A percentile compares a stretch with the other conserved stretches of the same genome.
These are phyloP conservation scores for Diutina sp. DNA, from an alignment of 1,139 yeast genomes.

Conservation along the genomic window DNA sequence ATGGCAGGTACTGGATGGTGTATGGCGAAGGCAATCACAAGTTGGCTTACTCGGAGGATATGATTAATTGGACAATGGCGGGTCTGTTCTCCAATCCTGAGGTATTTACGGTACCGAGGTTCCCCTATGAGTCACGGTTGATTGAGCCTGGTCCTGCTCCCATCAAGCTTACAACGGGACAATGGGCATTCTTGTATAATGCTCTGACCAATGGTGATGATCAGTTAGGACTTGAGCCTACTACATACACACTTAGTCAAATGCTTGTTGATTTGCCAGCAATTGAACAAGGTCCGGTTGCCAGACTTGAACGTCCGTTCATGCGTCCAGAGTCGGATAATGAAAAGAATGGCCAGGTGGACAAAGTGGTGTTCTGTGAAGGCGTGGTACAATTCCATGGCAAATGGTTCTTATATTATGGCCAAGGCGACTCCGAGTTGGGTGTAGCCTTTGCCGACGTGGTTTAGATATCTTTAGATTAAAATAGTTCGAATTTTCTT, in stretches of 20 bases:
- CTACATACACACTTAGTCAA: slow-evolving; percentile 25
- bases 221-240: slow-evolving; percentile 12
- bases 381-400: slow-evolving; percentile 32
- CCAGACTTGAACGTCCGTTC: slow-evolving; percentile 25
- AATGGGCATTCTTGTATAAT: slow-evolving; percentile 28
- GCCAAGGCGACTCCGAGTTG: slow-evolving; percentile 32
- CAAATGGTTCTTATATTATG: slow-evolving; percentile 30
- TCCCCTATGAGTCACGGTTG: slow-evolving; percentile 22
- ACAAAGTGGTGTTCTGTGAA: slow-evolving; percentile 32
- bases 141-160: slow-evolving; percentile 36
- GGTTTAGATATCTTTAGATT: background rate
- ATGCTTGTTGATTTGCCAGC: slow-evolving; percentile 32
- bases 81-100: slow-evolving; percentile 11
- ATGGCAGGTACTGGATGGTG: slow-evolving; percentile 29
- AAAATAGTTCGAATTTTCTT: too few species aligned
- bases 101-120: slow-evolving; percentile 18
- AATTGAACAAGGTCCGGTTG: slow-evolving; percentile 22
- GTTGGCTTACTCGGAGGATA: slow-evolving; percentile 23
- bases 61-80: slow-evolving; percentile 21
- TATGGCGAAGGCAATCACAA: slow-evolving; percentile 32
- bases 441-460: slow-evolving; percentile 20
- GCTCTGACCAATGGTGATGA: slow-evolving; percentile 27
- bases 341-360: slow-evolving; percentile 29
- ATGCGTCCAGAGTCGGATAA: slow-evolving; percentile 23
- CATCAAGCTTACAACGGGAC: slow-evolving; percentile 19